These are phyloP conservation scores for Leptographium galeiforme DNA, from an alignment of 2,329 filamentous ascomycete species.

Conservation along the genomic window DNA sequence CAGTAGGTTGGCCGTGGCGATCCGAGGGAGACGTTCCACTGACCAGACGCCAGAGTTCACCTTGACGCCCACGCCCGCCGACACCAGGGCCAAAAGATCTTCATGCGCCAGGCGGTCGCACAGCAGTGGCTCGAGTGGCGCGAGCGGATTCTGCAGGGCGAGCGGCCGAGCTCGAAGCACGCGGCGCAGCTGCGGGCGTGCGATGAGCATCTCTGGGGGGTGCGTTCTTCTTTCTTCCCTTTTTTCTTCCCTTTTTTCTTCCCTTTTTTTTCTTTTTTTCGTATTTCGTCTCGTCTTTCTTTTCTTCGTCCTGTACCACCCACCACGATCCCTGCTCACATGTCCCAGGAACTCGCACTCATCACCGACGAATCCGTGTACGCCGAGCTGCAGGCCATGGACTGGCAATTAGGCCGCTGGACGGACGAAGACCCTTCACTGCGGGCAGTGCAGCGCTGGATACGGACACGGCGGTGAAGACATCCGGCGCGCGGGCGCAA, in stretches of 20 bases:
- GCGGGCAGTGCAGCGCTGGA: conserved; percentile 43
- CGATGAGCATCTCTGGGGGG: conserved; percentile 42
- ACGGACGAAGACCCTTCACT: conserved; percentile 48
- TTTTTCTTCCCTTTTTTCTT: conserved; percentile 1
- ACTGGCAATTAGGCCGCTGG: conserved; percentile 45
- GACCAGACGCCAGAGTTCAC: conserved; percentile 29
- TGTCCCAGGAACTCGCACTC: conserved; percentile 34
- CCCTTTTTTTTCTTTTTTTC: conserved; percentile 1
- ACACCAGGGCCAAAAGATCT: conserved; percentile 53
- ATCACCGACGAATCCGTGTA: conserved; percentile 49
- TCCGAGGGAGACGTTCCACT: not conserved
- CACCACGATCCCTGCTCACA: no score
- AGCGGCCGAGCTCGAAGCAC: conserved; percentile 29
- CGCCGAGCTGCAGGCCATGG: conserved; percentile 36
- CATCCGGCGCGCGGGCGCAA: not conserved
- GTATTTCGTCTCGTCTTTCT: not conserved
- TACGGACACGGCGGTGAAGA: conserved; percentile 27
- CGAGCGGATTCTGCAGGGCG: conserved; percentile 37
- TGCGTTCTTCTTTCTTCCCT: conserved; percentile 27
- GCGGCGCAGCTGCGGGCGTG: conserved; percentile 36
- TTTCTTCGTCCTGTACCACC: no score
- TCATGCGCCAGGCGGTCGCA: conserved; percentile 44
- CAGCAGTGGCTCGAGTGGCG: conserved; percentile 46
- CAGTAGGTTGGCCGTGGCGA: conserved; percentile 30
- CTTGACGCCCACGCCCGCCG: conserved; percentile 48